phyloP scores from a whole-genome alignment of 2,329 filamentous ascomycete genomes.

The Fusarium avenaceum region DNA sequence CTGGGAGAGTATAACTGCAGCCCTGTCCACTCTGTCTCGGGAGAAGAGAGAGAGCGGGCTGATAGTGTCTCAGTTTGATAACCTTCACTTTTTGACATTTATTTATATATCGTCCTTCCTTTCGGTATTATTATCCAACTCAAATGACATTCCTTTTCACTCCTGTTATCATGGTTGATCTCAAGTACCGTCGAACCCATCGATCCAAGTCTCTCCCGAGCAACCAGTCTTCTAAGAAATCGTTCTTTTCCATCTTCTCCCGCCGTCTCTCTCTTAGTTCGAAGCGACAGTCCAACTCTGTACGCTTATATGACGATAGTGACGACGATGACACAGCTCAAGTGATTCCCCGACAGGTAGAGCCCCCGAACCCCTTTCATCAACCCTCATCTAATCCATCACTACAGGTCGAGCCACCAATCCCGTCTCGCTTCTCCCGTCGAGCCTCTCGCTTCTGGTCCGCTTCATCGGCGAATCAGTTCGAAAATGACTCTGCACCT shows the following conservation, averaged over 20 bases:
- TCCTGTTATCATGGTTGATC: slow-evolving; percentile 1
- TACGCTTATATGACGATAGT: slow-evolving; percentile 34
- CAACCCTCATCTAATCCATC: neutral
- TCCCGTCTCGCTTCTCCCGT: slow-evolving; percentile 32
- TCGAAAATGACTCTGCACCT: slow-evolving; percentile 21
- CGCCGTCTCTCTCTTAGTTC: slow-evolving; percentile 33
- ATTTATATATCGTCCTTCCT: neutral
- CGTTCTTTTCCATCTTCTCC: slow-evolving; percentile 29
- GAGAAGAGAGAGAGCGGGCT: slow-evolving; percentile 8
- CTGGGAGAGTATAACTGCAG: slow-evolving; percentile 30
- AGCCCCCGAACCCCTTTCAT: neutral
- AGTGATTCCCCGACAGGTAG: slow-evolving; percentile 27
- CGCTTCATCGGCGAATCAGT: slow-evolving; percentile 39
- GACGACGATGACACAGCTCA: slow-evolving; percentile 19
- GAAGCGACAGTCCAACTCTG: slow-evolving; percentile 17
- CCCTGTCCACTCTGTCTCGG: neutral
- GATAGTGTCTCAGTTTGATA: slow-evolving; percentile 29
- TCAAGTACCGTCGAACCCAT: slow-evolving; percentile 33
- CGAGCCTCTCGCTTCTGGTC: slow-evolving; percentile 47
- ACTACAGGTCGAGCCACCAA: slow-evolving; percentile 13
- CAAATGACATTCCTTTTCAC: slow-evolving; percentile 2
- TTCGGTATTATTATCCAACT: neutral
- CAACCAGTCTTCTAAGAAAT: slow-evolving; percentile 23
- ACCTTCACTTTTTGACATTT: slow-evolving; percentile 11
- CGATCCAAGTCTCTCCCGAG: slow-evolving; percentile 36